Evolutionary conservation across 306 rosid genomes (phyloP).

Genomic region (Cucurbita pepo): DNA sequence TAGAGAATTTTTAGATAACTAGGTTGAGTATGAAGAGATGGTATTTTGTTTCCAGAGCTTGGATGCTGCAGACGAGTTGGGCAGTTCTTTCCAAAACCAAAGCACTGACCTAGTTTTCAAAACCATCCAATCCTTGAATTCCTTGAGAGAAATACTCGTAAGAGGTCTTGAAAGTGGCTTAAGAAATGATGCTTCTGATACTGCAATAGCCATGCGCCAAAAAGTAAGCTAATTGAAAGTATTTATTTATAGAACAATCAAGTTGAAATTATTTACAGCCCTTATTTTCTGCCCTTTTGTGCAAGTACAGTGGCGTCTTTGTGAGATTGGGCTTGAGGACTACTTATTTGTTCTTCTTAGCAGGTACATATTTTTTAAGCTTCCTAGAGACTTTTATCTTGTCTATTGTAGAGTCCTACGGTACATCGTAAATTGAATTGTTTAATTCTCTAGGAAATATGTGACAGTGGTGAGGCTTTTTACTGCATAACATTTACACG

Average conservation of each 20-base stretch:
- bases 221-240: slow-evolving; percentile 40
- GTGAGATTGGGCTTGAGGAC: slow-evolving; percentile 97
- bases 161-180: slow-evolving; percentile 95
- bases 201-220: slow-evolving; percentile 94
- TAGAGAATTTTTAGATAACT: background rate
- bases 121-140: slow-evolving; percentile 64
- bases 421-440: background rate
- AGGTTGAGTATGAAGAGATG: background rate
- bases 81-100: slow-evolving; percentile 17
- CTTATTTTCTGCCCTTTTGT: slow-evolving; percentile 10
- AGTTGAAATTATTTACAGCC: background rate
- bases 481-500: background rate
- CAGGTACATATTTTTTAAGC: slow-evolving; percentile 39
- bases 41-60: slow-evolving; percentile 40
- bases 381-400: background rate
- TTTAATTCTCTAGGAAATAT: background rate
- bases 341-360: slow-evolving; percentile 87
- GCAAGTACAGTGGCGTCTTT: slow-evolving; percentile 79
- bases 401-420: background rate
- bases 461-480: background rate
- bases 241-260: background rate
- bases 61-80: slow-evolving; percentile 50
- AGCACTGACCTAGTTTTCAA: slow-evolving; percentile 40
- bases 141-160: slow-evolving; percentile 51
- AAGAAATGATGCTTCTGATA: slow-evolving; percentile 93